Evolutionary conservation across 768 basidiomycete genomes (phyloP), one percentile per base, ranked within the genome.

Genomic region (Suillus weaverae): DNA sequence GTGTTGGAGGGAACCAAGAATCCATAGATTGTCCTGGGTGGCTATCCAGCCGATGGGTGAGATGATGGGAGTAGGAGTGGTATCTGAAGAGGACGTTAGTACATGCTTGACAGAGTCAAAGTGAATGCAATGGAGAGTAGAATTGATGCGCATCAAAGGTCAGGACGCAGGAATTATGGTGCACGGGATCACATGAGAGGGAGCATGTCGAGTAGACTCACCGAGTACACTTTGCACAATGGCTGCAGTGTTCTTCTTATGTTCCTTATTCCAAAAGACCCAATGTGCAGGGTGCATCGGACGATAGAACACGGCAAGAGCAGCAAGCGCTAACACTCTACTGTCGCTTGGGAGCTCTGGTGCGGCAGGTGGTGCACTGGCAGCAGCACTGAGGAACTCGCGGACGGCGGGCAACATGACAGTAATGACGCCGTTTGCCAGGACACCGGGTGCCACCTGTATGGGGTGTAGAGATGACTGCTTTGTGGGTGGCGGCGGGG

Each of bases 231-330:
- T 80, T 71, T 85, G 81, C 38, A 90, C 84, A 62, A 82, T 71
- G n/a, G 74, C 73, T 18, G 86, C 86, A 20, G 85, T 87, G 30
- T 73, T 73, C 63, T 70, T 73, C 71, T 83, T 84, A 69, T 80
- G 78, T 56, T 80, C 81, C 66, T 79, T 80, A 54, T 80, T 81
- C 89, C 89, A 90, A 71, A 90, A 84, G n/a, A 85, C 74, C 83
- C 85, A 85, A 69, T 89, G 87, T 7, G 81, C 84, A 16, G 82
- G 82, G 72, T 88, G 83, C 36, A 80, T 78, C 18, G 83, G 83
- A 56, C 79, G 77, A 69, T 85, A 81, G 68, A 88, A 83, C 14
- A 89, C 84, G 11, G 82, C 81, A 65, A 90, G 83, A 3, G 88
- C 89, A 5, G 84, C 85, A 61, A 90, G 83, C 33, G 83, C 81